Base-by-base conservation (phyloP, 108 stramenopile species). In the Discostella stelligeroides region DNA sequence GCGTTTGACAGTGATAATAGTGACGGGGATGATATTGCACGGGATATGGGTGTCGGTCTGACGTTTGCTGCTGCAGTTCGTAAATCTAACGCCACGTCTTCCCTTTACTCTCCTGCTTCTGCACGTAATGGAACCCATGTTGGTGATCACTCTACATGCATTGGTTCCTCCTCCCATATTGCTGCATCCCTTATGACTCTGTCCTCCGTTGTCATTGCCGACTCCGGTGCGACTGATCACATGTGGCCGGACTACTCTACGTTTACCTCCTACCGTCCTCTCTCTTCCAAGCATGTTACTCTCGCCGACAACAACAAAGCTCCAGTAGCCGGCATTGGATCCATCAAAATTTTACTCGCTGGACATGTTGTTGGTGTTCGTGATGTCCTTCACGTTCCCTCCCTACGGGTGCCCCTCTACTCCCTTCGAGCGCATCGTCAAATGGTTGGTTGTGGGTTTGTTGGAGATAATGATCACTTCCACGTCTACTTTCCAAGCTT, bases 361-460 rank as follows among this genome's bases (percentile, higher is more conserved):
- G 60, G 60, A 4, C 53, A 67, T 15, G 30, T 55, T 12, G 15
- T 75, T n/a, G 20, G 59, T 5, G 37, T 60, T 2, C 58, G 60
- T 17, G 53, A 75, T 15, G 46, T 14, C 10, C 66, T 75, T 27
- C 66, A 67, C 9, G 51, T 75, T 17, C 73, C 73, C 0, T 65
- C 40, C 5, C 51, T 66, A 1, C 29, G 57, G 2, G 39, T 13
- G n/a, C 46, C 66, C 0, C 59, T 67, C 0, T 61, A 75, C 39
- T 67, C 64, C 6, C 58, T 72, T 0, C 62, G 62, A 0, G 4
- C 45, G 4, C 63, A 65, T 28, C 38, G 41, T 0, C 4, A 29
- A 29, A 40, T 61, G 40, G 47, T 12, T 11, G 73, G 60, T 2
- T 75, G 73, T 45, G 60, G 73, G 6, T 67, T 61, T 38, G 24